Evolutionary conservation across 805 yeast genomes (phyloP), one percentile per base, ranked within the genome.

Genomic region (Sungouiozyma ichnusensis): DNA sequence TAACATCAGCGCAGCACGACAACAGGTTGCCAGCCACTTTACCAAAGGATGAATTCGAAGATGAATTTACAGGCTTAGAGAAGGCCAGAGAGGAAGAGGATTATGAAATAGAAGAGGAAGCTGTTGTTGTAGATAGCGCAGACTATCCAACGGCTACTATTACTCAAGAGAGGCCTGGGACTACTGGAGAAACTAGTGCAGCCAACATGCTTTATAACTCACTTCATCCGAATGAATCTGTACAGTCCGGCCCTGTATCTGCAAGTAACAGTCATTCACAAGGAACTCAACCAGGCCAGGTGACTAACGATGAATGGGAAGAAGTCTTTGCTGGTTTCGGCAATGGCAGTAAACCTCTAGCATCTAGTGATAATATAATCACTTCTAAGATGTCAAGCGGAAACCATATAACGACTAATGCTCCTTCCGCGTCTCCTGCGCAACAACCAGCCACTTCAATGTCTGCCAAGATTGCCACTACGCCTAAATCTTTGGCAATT

Each of bases 251-350:
- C 32, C 17, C 18, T 19, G 18, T 16, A 14, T 19, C 33, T 9
- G 11, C 35, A 32, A 11, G 33, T 27, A 14, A 4, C 31, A 48
- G 46, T 9, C 19, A 35, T 11, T 16, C 37, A n/a, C 19, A 17
- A 35, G 20, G 19, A 6, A 39, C 20, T 33, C 14, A 44, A 13
- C 42, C 20, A 37, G 35, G 18, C 16, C 44, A 44, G 32, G 62
- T 54, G 45, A 65, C 62, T 24, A 73, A 69, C 41, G 94, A 85
- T 54, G 97, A 87, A 60, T 87, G 97, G 97, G 95, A 87, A 55
- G 88, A 85, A 64, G 72, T 87, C 19, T 87, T 87, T 66, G 90
- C 94, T 3, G 95, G 94, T 0, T 83, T 85, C 58, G 88, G 90
- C 15, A 81, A 81, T 48, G 37, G 48, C 16, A 49, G 46, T 16